These are phyloP conservation scores for Paramicrosporidium saccamoebae DNA, from an alignment of 371 early-diverging fungal genomes.

Conservation along the genomic window DNA sequence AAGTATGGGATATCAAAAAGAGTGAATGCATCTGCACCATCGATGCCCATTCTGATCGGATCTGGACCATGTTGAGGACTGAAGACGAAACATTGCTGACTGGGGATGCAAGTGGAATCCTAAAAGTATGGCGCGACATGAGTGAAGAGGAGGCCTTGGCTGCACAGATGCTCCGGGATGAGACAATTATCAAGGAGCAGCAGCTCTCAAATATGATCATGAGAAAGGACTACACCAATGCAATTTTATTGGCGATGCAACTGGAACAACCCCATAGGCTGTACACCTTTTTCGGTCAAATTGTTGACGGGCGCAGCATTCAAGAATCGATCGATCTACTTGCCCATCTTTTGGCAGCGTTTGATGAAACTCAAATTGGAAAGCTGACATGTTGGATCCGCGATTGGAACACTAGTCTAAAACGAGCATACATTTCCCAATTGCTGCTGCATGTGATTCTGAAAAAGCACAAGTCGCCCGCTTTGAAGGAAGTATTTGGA, in stretches of 20 bases:
- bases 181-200: slow-evolving; percentile 29
- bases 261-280: slow-evolving; percentile 58
- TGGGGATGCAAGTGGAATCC: slow-evolving; percentile 60
- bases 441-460: slow-evolving; percentile 38
- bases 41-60: slow-evolving; percentile 71
- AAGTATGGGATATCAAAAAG: slow-evolving; percentile 65
- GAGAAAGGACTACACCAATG: slow-evolving; percentile 59
- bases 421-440: slow-evolving; percentile 40
- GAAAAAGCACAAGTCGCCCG: slow-evolving; percentile 15
- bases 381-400: slow-evolving; percentile 44
- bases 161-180: slow-evolving; percentile 4
- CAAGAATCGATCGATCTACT: background rate
- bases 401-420: slow-evolving; percentile 78
- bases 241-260: slow-evolving; percentile 58
- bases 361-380: slow-evolving; percentile 12
- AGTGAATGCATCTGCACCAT: slow-evolving; percentile 54
- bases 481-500: slow-evolving; percentile 24
- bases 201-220: slow-evolving; percentile 43
- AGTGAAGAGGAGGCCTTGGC: slow-evolving; percentile 39
- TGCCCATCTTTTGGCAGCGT: background rate
- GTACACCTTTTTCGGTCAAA: slow-evolving; percentile 26
- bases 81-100: slow-evolving; percentile 41
- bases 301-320: slow-evolving; percentile 14
- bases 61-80: slow-evolving; percentile 53
- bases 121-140: slow-evolving; percentile 64